Evolutionary conservation across 345 rosid genomes (phyloP).

Genomic region (Atalantia buxifolia): DNA sequence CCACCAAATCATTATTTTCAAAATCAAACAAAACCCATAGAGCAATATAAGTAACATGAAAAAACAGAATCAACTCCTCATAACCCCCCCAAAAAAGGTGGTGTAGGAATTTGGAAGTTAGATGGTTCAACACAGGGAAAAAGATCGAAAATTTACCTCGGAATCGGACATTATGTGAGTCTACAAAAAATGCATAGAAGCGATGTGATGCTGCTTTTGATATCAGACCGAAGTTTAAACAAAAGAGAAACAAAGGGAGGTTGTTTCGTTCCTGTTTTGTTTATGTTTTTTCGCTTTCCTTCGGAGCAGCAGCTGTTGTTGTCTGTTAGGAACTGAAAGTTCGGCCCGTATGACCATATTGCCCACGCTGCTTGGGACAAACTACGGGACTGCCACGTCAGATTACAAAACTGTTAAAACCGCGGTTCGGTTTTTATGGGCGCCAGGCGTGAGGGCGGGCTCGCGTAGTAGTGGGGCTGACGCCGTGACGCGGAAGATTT

Average conservation of each 20-base stretch:
- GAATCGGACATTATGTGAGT: constrained; percentile 24
- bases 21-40: constrained; percentile 20
- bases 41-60: constrained; percentile 14
- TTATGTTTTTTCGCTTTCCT: constrained; percentile 10
- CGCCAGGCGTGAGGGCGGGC: constrained; percentile 4
- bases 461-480: background rate
- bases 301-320: constrained; percentile 32
- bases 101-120: constrained; percentile 7
- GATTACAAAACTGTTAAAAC: constrained; percentile 16
- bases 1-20: constrained; percentile 10
- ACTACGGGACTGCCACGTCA: constrained; percentile 28
- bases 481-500: background rate
- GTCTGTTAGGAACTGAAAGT: constrained; percentile 82
- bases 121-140: background rate
- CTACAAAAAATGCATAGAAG: constrained; percentile 35
- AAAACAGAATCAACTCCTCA: constrained; percentile 23
- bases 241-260: constrained; percentile 28
- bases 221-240: constrained; percentile 38
- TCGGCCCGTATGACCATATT: constrained; percentile 7
- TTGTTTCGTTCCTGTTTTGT: constrained; percentile 13
- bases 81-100: constrained; percentile 5
- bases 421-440: constrained; percentile 33
- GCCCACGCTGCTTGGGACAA: constrained; percentile 18
- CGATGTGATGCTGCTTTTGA: constrained; percentile 14
- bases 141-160: constrained; percentile 3